Base-by-base conservation (phyloP, 2,329 filamentous ascomycete species). In the Huntiella abstrusa region DNA sequence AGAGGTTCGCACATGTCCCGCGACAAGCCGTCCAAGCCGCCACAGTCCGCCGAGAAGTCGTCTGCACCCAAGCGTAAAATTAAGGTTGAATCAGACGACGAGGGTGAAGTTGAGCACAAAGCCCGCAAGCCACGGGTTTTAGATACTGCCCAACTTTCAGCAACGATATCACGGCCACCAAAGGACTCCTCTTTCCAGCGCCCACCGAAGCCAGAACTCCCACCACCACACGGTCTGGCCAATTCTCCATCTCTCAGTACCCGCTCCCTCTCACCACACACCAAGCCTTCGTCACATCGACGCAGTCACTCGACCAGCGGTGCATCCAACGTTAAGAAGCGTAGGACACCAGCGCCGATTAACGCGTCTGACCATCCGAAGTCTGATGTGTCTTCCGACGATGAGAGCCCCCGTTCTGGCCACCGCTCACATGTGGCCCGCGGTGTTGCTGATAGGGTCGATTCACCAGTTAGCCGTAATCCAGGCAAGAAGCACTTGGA, bases 401-500 rank as follows among this genome's bases (percentile, higher is more conserved):
- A 73, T 54, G 73, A 67, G 34, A 75, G 71, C 53, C 72, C 73
- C 7, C 69, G 73, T 49, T 69, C 71, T 50, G 70, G 73, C 50
- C 71, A 67, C 75, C 73, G 51, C 55, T 74, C 45, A 70, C 65
- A 52, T 60, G 77, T 13, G 66, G 69, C 36, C 1, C 70, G 73
- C 5, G 64, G 67, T 8, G 69, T 71, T 3, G 65, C 73, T 53
- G 70, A 78, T 50, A 66, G 75, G 54, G 65, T 73, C 54, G 69
- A 77, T 54, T 77, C 83, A 43, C 70, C 82, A 49, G 71, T 76
- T 54, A 77, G 81, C 54, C 75, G 83, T 60, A 65, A 64, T 0
- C 74, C 75, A 2, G 81, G 84, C 58, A 92, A 88, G 60, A 88
- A 91, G 55, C 81, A 88, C 56, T 76, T 88, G 16, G 91, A 96